phyloP scores from a whole-genome alignment of 768 basidiomycete species.

The Lactarius quietus region DNA sequence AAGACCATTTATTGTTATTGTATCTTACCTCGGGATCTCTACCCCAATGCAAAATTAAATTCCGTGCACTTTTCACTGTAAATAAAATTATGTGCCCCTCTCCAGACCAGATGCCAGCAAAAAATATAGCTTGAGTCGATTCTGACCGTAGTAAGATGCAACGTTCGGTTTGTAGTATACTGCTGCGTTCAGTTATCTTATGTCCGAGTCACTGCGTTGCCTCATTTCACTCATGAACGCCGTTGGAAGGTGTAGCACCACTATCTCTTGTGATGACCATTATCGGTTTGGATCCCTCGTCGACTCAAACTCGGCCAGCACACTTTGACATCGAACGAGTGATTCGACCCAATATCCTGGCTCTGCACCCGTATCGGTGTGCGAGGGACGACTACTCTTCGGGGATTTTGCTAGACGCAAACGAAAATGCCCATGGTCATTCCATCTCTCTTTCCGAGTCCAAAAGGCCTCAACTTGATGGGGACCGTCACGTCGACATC shows the following conservation, averaged over 20 bases:
- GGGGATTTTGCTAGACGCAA: constrained; percentile 93
- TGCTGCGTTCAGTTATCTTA: not conserved
- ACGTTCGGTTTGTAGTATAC: too few species aligned
- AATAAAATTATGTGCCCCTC: too few species aligned
- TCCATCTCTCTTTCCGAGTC: constrained; percentile 45
- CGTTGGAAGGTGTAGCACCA: not conserved
- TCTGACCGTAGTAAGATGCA: too few species aligned
- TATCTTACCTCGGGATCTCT: too few species aligned
- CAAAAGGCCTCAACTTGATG: constrained; percentile 23
- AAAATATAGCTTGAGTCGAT: too few species aligned
- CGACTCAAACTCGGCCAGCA: constrained; percentile 49
- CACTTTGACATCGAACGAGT: constrained; percentile 85
- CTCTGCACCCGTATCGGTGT: constrained; percentile 90
- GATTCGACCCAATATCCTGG: constrained; percentile 91
- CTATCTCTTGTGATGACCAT: constrained; percentile 48
- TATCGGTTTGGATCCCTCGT: constrained; percentile 51
- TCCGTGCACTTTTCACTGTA: too few species aligned
- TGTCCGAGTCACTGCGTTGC: not conserved
- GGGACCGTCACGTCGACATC: constrained; percentile 25
- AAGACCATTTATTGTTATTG: too few species aligned
- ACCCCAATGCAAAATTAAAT: too few species aligned
- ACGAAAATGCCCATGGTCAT: constrained; percentile 94
- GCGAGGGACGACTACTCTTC: constrained; percentile 93
- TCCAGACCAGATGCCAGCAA: too few species aligned
- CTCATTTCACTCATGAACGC: not conserved